Evolutionary conservation across 2,329 filamentous ascomycete genomes (phyloP), one percentile per base, ranked within the genome.

Genomic region (Cercospora zeina): DNA sequence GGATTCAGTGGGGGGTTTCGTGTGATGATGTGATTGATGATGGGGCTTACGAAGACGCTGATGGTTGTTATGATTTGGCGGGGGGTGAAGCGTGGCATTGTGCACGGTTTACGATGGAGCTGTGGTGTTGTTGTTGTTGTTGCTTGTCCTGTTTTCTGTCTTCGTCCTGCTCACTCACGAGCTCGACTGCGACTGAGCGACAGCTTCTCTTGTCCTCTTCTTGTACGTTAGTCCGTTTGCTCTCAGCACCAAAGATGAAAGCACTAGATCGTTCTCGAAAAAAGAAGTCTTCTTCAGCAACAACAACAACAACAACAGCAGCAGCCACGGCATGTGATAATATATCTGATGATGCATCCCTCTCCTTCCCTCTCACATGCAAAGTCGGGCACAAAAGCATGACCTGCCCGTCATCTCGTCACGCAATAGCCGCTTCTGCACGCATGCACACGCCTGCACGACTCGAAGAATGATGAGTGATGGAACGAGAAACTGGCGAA

Each of bases 21-120:
- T n/a, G n/a, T n/a, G n/a, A n/a, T n/a, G n/a, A n/a, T n/a, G n/a
- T n/a, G n/a, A n/a, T n/a, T n/a, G n/a, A n/a, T n/a, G n/a, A n/a
- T n/a, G n/a, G n/a, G 49, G 16, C 72, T 65, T 67, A 77, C 76
- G 19, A 77, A 58, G 30, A 77, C 70, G 62, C 76, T 78, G 54
- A 77, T 49, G 62, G 71, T 73, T 36, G 75, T 76, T 37, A 77
- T 70, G 39, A 77, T 65, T 58, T 77, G 76, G 58, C 77, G 76
- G 37, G 71, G 71, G 9, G 72, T 77, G 67, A 71, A 63, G 11
- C 47, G 49, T 24, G 64, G 54, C 65, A 66, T 67, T n/a, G n/a
- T n/a, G n/a, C 14, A 36, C 4, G 27, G 13, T 2, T 0, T 6
- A 27, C 24, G 24, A 27, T 21, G 30, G 31, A 34, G 3, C 11